Evolutionary conservation across 371 early-diverging fungal species (phyloP), one percentile per base, ranked within the genome.

Genomic region (Phascolomyces articulosus): DNA sequence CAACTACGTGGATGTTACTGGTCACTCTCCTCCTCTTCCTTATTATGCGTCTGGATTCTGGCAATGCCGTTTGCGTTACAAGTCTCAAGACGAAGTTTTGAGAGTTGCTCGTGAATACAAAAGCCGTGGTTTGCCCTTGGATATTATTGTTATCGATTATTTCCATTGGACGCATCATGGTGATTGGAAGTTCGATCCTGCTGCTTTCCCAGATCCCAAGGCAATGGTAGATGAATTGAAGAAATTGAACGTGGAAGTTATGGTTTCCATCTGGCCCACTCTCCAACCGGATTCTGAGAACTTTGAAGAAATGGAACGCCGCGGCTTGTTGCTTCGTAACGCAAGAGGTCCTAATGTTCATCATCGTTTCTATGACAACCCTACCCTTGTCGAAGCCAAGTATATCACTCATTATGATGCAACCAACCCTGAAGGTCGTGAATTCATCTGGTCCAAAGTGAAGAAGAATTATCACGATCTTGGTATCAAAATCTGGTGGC

Each of bases 41-140:
- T 65, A 65, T 27, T 65, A 65, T 53, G 65, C 65, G 0, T 65
- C 65, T 24, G 65, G 65, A 21, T 65, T 65, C 65, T 65, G 65
- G 65, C 65, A 65, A 38, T 65, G 65, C 55, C 65, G 65, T 31
- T 59, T 65, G 20, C 65, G 65, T 27, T 65, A 65, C 40, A 34
- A 47, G 23, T 53, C 65, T 4, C 65, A 65, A 21, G 49, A 65
- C 20, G 65, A 65, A 44, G 65, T 65, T 1, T 40, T 65, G 51
- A 41, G 28, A 20, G 65, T 65, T 8, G 65, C 65, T 15, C 59
- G 65, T 16, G 60, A 65, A 29, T 64, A 64, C 34, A 64, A 64
- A 49, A 64, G 48, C 23, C 64, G 64, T 49, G 57, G 49, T 27
- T 38, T 64, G 6, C 58, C 64, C 7, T 47, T 64, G 21, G 64